Evolutionary conservation across 495 filamentous ascomycete genomes (phyloP).

Genomic region (Trichoderma asperelloides): DNA sequence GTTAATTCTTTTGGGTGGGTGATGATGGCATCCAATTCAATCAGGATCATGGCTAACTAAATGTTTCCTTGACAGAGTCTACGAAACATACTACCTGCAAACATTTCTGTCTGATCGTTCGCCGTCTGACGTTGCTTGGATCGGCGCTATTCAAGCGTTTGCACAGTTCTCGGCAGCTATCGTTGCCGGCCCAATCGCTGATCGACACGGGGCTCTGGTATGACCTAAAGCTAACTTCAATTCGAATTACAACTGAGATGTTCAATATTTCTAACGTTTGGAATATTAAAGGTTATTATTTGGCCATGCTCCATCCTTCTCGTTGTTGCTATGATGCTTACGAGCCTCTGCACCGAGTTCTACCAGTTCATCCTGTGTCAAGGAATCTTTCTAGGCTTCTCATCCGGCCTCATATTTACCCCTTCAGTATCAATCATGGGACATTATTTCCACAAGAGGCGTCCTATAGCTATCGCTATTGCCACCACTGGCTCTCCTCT

Average conservation of each 20-base stretch:
- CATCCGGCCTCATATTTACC: slow-evolving; percentile 39
- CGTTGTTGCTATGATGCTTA: slow-evolving; percentile 46
- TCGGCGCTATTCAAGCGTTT: slow-evolving; percentile 46
- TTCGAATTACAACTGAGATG: neutral
- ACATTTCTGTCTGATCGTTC: slow-evolving; percentile 39
- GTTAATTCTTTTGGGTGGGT: slow-evolving; percentile 46
- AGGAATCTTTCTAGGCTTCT: slow-evolving; percentile 45
- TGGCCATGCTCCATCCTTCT: slow-evolving; percentile 28
- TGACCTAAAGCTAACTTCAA: neutral
- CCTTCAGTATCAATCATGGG: slow-evolving; percentile 44
- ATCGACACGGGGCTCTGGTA: slow-evolving; percentile 42
- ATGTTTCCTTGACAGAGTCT: slow-evolving; percentile 28
- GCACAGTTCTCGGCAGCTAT: slow-evolving; percentile 37
- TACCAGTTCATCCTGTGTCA: slow-evolving; percentile 58
- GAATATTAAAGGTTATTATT: slow-evolving; percentile 23
- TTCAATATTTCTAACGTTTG: neutral
- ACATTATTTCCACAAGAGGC: slow-evolving; percentile 46
- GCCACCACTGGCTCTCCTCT: slow-evolving; percentile 46
- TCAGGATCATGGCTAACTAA: neutral
- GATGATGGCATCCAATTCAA: neutral
- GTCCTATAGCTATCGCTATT: slow-evolving; percentile 46
- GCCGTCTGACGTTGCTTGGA: slow-evolving; percentile 49
- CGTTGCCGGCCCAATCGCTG: slow-evolving; percentile 41
- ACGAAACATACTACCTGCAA: slow-evolving; percentile 49
- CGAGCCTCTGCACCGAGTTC: slow-evolving; percentile 45